A percentile compares a stretch with the other conserved stretches of the same genome.
These are phyloP conservation scores for Tillandsia leiboldiana DNA, from an alignment of 176 grass and related monocot species.

Conservation along the genomic window DNA sequence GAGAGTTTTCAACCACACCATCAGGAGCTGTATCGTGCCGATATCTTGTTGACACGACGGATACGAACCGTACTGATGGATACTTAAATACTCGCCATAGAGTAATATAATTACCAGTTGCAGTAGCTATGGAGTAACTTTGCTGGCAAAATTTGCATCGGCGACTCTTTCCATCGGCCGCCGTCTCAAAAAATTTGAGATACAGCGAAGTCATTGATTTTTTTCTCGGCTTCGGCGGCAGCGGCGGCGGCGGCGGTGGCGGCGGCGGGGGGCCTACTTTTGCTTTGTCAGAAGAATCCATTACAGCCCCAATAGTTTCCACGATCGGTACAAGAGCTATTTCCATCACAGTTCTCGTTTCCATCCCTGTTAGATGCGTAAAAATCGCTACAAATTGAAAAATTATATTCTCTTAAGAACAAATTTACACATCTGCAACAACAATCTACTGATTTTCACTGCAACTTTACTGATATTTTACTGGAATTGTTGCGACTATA, in stretches of 20 bases:
- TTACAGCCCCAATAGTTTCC: constrained; percentile 18
- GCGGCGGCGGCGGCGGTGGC: constrained; percentile 9
- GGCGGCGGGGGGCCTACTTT: constrained; percentile 10
- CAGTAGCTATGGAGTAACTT: constrained; percentile 82
- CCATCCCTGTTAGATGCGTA: constrained; percentile 22
- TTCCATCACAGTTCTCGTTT: constrained; percentile 45
- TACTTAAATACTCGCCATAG: too few species aligned
- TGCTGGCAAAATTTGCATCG: constrained; percentile 83
- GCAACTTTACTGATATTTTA: too few species aligned
- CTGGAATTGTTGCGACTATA: too few species aligned
- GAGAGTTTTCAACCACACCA: too few species aligned
- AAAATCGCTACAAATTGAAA: not conserved
- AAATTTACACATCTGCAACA: too few species aligned
- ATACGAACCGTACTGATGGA: too few species aligned
- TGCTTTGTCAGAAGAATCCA: constrained; percentile 26
- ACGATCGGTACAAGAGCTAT: constrained; percentile 47
- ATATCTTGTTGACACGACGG: too few species aligned
- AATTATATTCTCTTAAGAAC: too few species aligned
- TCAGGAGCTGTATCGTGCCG: too few species aligned
- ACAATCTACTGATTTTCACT: too few species aligned
- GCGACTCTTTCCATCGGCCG: constrained; percentile 62
- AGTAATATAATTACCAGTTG: constrained; percentile 45
- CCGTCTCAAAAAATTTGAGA: constrained; percentile 78
- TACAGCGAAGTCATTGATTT: constrained; percentile 90
- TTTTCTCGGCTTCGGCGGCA: constrained; percentile 45